These are phyloP conservation scores for Cardamine occulta DNA, from an alignment of 345 rosid genomes.

Conservation along the genomic window DNA sequence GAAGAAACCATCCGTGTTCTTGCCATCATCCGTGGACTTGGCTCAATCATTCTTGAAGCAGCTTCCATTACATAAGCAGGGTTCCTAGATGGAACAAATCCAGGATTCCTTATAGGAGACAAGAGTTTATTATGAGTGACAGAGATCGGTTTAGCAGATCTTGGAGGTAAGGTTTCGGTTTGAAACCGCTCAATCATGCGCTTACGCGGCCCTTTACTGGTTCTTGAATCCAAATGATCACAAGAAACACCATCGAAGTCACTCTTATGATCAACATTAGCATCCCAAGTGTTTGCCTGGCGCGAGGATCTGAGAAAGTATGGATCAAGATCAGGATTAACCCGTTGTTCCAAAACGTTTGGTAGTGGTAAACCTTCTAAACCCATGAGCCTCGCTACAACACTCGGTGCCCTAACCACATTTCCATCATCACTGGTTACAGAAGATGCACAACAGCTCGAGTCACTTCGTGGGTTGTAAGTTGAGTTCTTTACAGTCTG, in stretches of 20 bases:
- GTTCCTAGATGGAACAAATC: slow-evolving; percentile 73
- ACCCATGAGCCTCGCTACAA: slow-evolving; percentile 99
- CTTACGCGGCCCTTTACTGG: slow-evolving; percentile 54
- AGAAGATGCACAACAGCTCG: slow-evolving; percentile 91
- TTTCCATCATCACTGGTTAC: slow-evolving; percentile 86
- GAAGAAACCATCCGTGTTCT: slow-evolving; percentile 56
- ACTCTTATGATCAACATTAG: slow-evolving; percentile 50
- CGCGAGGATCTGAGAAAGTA: slow-evolving; percentile 59
- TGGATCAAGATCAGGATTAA: slow-evolving; percentile 58
- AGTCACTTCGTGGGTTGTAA: slow-evolving; percentile 62
- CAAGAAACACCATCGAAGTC: slow-evolving; percentile 57
- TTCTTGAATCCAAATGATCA: slow-evolving; percentile 53
- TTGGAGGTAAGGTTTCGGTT: slow-evolving; percentile 90
- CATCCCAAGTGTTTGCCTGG: slow-evolving; percentile 50
- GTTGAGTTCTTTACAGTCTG: slow-evolving; percentile 55
- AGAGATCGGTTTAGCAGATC: slow-evolving; percentile 92
- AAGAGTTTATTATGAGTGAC: slow-evolving; percentile 84
- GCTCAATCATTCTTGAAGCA: slow-evolving; percentile 80
- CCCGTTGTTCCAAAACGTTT: slow-evolving; percentile 54
- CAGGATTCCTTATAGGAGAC: slow-evolving; percentile 95
- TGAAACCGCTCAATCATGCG: slow-evolving; percentile 91
- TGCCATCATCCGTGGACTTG: slow-evolving; percentile 59
- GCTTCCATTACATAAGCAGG: slow-evolving; percentile 98
- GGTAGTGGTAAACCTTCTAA: slow-evolving; percentile 78
- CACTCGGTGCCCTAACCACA: slow-evolving; percentile 81